A percentile compares a stretch with the other conserved stretches of the same genome.
Evolutionary conservation across 129 eudicot genomes (phyloP).

Genomic region (Helianthus tuberosus): DNA sequence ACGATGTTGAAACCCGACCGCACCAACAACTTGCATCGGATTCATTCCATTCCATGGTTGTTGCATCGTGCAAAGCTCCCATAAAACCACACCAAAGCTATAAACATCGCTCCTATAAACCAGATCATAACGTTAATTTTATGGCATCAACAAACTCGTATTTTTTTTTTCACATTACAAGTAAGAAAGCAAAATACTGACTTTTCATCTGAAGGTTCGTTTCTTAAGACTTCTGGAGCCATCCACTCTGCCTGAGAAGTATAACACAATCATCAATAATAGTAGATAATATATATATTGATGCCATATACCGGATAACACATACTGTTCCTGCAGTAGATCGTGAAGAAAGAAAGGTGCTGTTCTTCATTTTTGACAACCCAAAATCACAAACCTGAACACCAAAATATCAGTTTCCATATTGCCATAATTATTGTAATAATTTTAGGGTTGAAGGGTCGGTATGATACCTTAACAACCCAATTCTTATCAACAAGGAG

Average conservation of each 20-base stretch:
- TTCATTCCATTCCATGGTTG: constrained; percentile 99
- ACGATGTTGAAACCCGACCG: constrained; percentile 98
- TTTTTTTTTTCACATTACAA: constrained; percentile 6
- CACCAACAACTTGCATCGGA: constrained; percentile 99
- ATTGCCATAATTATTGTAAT: constrained; percentile 8
- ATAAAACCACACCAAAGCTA: constrained; percentile 89
- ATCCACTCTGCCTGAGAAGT: constrained; percentile 97
- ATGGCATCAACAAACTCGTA: constrained; percentile 10
- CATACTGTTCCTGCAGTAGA: constrained; percentile 98
- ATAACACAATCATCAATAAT: background rate
- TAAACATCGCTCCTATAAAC: constrained; percentile 80
- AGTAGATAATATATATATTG: background rate
- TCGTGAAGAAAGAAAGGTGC: constrained; percentile 95
- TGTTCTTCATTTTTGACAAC: constrained; percentile 89
- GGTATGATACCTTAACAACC: constrained; percentile 83
- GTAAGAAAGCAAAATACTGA: constrained; percentile 33
- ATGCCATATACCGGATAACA: constrained; percentile 14
- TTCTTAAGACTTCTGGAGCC: constrained; percentile 99
- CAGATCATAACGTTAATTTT: background rate
- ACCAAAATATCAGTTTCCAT: constrained; percentile 5
- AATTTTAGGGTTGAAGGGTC: background rate
- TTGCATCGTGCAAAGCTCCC: constrained; percentile 97
- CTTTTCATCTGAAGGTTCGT: constrained; percentile 97
- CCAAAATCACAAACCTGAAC: constrained; percentile 97
- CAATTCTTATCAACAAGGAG: constrained; percentile 97